These are phyloP conservation scores for Nemania sp. DNA, from an alignment of 2,329 filamentous ascomycete genomes.

Conservation along the genomic window DNA sequence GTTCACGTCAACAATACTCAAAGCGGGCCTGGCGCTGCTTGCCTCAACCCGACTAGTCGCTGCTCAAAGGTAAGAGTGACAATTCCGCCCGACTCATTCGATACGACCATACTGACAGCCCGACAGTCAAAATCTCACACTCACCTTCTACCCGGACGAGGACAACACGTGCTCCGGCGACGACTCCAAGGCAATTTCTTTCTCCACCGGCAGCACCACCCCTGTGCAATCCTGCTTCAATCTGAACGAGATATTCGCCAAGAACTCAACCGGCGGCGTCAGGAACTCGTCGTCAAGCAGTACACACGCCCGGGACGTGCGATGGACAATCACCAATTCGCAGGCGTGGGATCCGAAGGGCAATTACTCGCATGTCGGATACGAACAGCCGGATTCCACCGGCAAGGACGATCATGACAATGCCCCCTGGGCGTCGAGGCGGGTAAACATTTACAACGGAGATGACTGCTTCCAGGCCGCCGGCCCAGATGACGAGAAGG, in stretches of 20 bases:
- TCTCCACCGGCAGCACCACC: background rate
- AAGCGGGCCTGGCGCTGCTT: background rate
- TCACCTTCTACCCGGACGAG: slow-evolving; percentile 2
- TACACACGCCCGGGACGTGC: background rate
- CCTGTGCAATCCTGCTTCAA: background rate
- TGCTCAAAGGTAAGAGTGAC: slow-evolving; percentile 7
- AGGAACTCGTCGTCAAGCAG: background rate
- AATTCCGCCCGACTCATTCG: background rate
- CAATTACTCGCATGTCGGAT: slow-evolving; percentile 12
- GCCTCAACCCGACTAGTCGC: slow-evolving; percentile 5
- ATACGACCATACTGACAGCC: background rate
- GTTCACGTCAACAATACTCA: slow-evolving; percentile 1
- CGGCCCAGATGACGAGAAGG: background rate
- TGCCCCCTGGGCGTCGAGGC: slow-evolving; percentile 1
- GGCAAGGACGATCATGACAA: background rate
- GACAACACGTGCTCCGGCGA: slow-evolving; percentile 2
- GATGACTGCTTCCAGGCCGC: slow-evolving; percentile 5
- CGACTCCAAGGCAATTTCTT: slow-evolving; percentile 5
- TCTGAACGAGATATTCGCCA: background rate
- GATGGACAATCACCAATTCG: slow-evolving; percentile 2
- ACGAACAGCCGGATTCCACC: slow-evolving; percentile 1
- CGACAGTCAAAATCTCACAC: slow-evolving; percentile 1
- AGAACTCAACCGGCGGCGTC: slow-evolving; percentile 6
- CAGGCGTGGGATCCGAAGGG: slow-evolving; percentile 1
- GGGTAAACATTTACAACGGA: slow-evolving; percentile 11